Conservation (phyloP, 805 yeast genomes). For the Starmera caribaea region DNA sequence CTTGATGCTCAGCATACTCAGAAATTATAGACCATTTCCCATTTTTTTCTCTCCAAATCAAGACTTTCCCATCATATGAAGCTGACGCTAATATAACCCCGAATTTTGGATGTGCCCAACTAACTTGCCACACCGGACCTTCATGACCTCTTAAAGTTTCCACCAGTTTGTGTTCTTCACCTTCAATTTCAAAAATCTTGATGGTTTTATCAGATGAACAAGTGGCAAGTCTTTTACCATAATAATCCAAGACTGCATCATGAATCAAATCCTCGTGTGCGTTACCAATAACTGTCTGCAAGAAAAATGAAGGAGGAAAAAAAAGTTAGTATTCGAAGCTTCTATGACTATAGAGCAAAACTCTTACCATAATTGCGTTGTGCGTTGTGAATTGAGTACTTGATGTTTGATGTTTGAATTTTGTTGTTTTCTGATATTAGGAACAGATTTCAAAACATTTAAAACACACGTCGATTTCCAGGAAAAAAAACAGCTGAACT, state of each 20-base stretch:
- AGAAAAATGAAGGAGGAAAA: too few species aligned
- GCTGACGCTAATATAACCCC: constrained; percentile 92
- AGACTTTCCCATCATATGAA: constrained; percentile 89
- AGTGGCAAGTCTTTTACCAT: constrained; percentile 92
- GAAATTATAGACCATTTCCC: constrained; percentile 84
- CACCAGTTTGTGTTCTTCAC: constrained; percentile 68
- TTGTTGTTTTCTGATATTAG: too few species aligned
- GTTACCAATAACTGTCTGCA: constrained; percentile 47
- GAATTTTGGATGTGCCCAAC: constrained; percentile 98
- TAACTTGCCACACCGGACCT: constrained; percentile 98
- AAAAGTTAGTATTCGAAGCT: too few species aligned
- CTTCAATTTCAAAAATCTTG: constrained; percentile 85
- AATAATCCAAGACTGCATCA: constrained; percentile 95
- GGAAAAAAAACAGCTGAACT: too few species aligned
- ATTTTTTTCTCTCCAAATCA: constrained; percentile 91
- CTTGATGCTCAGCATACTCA: constrained; percentile 81
- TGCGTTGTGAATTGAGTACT: too few species aligned
- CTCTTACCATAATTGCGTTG: too few species aligned
- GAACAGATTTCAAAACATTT: too few species aligned
- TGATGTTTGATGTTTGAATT: too few species aligned
- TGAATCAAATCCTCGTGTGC: constrained; percentile 91
- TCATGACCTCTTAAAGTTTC: constrained; percentile 91
- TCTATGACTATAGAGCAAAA: too few species aligned
- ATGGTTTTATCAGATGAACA: constrained; percentile 95
- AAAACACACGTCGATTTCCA: too few species aligned